Percentiles rank a stretch among this genome's conserved stretches.
Evolutionary conservation across 1,284 basidiomycete genomes (phyloP).

Genomic region (Ustilago bromivora): DNA sequence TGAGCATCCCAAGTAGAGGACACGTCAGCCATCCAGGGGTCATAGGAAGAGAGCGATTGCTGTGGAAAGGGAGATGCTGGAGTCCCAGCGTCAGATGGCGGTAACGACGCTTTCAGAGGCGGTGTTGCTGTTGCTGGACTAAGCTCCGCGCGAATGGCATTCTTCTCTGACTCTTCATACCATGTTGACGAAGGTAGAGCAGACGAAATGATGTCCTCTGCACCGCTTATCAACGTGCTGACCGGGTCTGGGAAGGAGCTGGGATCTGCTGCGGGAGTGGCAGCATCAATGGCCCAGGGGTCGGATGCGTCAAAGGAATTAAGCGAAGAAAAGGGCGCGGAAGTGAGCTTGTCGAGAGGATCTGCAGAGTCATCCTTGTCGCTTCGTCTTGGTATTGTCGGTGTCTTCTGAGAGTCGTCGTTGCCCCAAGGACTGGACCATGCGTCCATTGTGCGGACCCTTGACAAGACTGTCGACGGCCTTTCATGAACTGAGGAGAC

Average conservation of each 20-base stretch:
- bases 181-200: not conserved
- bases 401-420: constrained; percentile 10
- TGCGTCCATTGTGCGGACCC: constrained; percentile 32
- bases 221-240: not conserved
- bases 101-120: not conserved
- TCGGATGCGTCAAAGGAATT: constrained; percentile 37
- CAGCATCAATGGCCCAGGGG: constrained; percentile 29
- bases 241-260: constrained; percentile 1
- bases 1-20: constrained; percentile 19
- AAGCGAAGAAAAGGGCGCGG: constrained; percentile 19
- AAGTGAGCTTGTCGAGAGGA: not conserved
- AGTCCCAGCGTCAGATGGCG: not conserved
- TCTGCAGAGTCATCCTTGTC: not conserved
- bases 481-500: not conserved
- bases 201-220: not conserved
- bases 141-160: not conserved
- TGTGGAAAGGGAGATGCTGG: constrained; percentile 2
- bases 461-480: not conserved
- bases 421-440: constrained; percentile 51
- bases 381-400: not conserved
- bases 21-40: constrained; percentile 30
- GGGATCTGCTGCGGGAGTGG: constrained; percentile 2
- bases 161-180: not conserved
- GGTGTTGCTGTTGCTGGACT: constrained; percentile 1
- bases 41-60: constrained; percentile 22